Base-by-base conservation (phyloP, 176 grass and related monocot genomes). In the Poa pratensis region DNA sequence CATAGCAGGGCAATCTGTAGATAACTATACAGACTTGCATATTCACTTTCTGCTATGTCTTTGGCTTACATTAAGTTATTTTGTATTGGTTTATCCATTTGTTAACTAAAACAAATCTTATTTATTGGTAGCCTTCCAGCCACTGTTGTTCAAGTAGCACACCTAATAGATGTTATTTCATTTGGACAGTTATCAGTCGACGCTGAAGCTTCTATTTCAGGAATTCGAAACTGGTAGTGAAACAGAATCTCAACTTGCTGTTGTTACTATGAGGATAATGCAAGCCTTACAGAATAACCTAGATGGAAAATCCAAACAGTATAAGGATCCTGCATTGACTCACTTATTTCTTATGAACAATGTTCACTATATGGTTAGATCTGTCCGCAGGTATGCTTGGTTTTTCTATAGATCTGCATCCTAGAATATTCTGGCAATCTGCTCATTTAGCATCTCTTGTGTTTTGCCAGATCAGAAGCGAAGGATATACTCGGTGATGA, bases 401-500 rank as follows among this genome's bases (percentile, higher is more conserved):
- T 76, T 28, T 57, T 39, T 73, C 23, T 51, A 26, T 61, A 48
- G 62, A 62, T 75, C 17, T 26, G 35, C 16, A 62, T 88, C 66
- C 0, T 28, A 73, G 23, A 46, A 15, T 74, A 10, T 68, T 79
- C 2, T 35, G n/a, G 76, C 54, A 35, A 53, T 30, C 3, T 75
- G 70, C 37, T 77, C 27, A 83, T 73, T 66, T 45, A 52, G 32
- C 30, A 60, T 67, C 17, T 64, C 1, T 24, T 86, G 16, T 82
- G 62, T 68, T 80, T 15, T 20, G 59, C 83, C 82, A 98, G 96
- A 87, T 98, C 96, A 86, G 96, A 95, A 93, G 96, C 93, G 42
- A 98, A 98, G 50, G 96, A 98, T 89, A 90, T 98, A 89, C 87
- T 98, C 67, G 96, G 96, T 77, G 96, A 98, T 87, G 91, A 98